Conservation (phyloP, 352 stramenopile species). For the Globisporangium carolinianum region DNA sequence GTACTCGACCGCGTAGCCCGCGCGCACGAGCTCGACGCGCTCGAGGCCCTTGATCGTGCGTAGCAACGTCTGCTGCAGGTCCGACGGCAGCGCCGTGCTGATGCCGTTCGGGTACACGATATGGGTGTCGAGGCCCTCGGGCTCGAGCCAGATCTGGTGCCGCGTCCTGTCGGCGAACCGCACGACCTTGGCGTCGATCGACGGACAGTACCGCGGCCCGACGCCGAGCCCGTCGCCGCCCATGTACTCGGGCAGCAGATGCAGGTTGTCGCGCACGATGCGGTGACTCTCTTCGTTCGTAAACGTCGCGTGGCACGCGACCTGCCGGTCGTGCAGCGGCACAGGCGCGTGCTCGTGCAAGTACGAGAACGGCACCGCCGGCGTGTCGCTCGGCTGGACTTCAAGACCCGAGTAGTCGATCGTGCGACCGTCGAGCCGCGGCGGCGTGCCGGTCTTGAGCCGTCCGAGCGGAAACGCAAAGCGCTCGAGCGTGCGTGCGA, state of each 20-base stretch:
- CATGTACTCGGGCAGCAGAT: slow-evolving; percentile 91
- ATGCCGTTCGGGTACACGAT: slow-evolving; percentile 99
- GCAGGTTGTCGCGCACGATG: slow-evolving; percentile 90
- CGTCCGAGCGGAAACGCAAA: slow-evolving; percentile 90
- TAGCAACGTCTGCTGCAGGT: slow-evolving; percentile 94
- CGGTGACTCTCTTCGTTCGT: slow-evolving; percentile 96
- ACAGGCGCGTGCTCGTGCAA: slow-evolving; percentile 81
- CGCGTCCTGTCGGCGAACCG: slow-evolving; percentile 69
- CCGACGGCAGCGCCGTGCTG: slow-evolving; percentile 85
- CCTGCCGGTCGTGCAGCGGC: slow-evolving; percentile 67
- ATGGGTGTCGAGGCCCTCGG: slow-evolving; percentile 94
- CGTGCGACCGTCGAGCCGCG: slow-evolving; percentile 91
- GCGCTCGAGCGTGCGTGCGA: slow-evolving; percentile 92
- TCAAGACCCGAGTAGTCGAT: slow-evolving; percentile 93
- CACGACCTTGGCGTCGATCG: slow-evolving; percentile 95
- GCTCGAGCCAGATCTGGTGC: slow-evolving; percentile 96
- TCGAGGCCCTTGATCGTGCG: slow-evolving; percentile 94
- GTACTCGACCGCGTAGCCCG: slow-evolving; percentile 99
- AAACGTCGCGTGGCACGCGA: slow-evolving; percentile 93
- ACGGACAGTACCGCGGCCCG: slow-evolving; percentile 93
- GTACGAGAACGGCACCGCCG: slow-evolving; percentile 93
- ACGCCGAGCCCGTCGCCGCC: slow-evolving; percentile 75
- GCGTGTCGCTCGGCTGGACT: slow-evolving; percentile 90
- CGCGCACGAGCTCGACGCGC: slow-evolving; percentile 92
- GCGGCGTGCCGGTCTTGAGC: slow-evolving; percentile 97